phyloP scores from a whole-genome alignment of 2,329 filamentous ascomycete genomes.

The Daldinia sp. region DNA sequence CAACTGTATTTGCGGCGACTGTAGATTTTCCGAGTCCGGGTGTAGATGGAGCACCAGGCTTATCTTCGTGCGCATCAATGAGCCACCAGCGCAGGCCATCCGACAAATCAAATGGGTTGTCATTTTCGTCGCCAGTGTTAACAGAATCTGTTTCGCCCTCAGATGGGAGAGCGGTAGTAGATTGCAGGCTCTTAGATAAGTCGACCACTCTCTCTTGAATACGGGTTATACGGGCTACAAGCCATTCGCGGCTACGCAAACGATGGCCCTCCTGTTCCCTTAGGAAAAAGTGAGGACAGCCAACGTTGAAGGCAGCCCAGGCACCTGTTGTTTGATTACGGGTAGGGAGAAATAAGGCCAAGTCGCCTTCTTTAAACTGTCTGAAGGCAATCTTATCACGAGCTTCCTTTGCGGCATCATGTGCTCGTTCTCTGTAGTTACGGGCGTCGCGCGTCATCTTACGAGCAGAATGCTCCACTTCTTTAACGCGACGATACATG shows the following conservation, averaged over 20 bases:
- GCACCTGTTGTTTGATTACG: slow-evolving; percentile 92
- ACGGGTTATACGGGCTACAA: slow-evolving; percentile 91
- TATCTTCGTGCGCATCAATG: slow-evolving; percentile 92
- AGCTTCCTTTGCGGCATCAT: slow-evolving; percentile 80
- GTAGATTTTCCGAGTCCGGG: slow-evolving; percentile 92
- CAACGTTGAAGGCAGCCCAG: slow-evolving; percentile 98
- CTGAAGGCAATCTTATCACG: slow-evolving; percentile 97
- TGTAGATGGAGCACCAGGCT: slow-evolving; percentile 88
- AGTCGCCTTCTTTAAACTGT: slow-evolving; percentile 94
- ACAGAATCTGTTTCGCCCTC: slow-evolving; percentile 59
- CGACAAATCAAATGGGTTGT: slow-evolving; percentile 96
- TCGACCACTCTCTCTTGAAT: slow-evolving; percentile 95
- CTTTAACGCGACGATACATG: slow-evolving; percentile 87
- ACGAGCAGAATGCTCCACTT: slow-evolving; percentile 90
- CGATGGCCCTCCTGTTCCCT: slow-evolving; percentile 91
- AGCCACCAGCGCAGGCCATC: slow-evolving; percentile 97
- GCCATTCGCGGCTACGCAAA: slow-evolving; percentile 86
- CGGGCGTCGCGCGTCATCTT: slow-evolving; percentile 93
- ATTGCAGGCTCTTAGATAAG: slow-evolving; percentile 76
- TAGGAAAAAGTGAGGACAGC: slow-evolving; percentile 95
- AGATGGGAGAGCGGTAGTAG: slow-evolving; percentile 48
- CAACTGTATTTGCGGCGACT: slow-evolving; percentile 85
- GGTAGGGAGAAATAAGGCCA: slow-evolving; percentile 93
- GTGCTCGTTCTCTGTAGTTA: slow-evolving; percentile 86
- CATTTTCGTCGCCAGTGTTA: slow-evolving; percentile 75